A percentile compares a stretch with the other conserved stretches of the same genome.
phyloP scores from a whole-genome alignment of 768 basidiomycete species.

The Suillus bovinus region DNA sequence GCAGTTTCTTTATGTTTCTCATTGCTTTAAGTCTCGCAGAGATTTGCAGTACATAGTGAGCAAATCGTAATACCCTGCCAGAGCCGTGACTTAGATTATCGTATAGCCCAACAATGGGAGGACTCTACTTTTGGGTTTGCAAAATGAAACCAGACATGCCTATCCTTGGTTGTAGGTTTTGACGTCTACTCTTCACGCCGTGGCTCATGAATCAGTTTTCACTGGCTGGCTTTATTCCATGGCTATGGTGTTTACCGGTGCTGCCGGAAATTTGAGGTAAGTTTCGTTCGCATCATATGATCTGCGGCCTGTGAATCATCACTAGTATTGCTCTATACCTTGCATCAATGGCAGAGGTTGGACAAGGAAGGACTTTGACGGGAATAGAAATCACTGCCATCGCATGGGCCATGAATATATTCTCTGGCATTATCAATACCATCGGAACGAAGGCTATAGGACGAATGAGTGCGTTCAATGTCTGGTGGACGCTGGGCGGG shows the following conservation, averaged over 20 bases:
- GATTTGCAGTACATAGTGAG: conserved; percentile 59
- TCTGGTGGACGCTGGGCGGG: conserved; percentile 64
- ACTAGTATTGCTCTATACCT: conserved; percentile 52
- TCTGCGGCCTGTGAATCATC: background rate
- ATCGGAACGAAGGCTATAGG: conserved; percentile 60
- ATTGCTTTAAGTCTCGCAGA: conserved; percentile 58
- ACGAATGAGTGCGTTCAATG: conserved; percentile 52
- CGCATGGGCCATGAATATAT: conserved; percentile 58
- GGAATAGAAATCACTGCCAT: conserved; percentile 52
- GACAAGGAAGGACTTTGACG: conserved; percentile 43
- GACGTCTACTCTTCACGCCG: background rate
- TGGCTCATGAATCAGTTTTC: conserved; percentile 24
- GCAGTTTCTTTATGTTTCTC: conserved; percentile 58
- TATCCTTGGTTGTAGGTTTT: conserved; percentile 50
- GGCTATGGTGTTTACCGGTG: conserved; percentile 59
- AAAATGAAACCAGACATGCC: conserved; percentile 57
- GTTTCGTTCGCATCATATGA: background rate
- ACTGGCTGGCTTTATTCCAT: conserved; percentile 65
- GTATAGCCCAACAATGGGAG: conserved; percentile 53
- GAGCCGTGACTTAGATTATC: conserved; percentile 4
- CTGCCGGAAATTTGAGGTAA: conserved; percentile 56
- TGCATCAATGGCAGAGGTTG: conserved; percentile 53
- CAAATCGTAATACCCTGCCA: background rate
- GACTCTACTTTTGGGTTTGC: conserved; percentile 65
- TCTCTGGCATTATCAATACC: conserved; percentile 55